Evolutionary conservation across 2,329 filamentous ascomycete species (phyloP), one percentile per base, ranked within the genome.

Genomic region (Fusarium robinianum): DNA sequence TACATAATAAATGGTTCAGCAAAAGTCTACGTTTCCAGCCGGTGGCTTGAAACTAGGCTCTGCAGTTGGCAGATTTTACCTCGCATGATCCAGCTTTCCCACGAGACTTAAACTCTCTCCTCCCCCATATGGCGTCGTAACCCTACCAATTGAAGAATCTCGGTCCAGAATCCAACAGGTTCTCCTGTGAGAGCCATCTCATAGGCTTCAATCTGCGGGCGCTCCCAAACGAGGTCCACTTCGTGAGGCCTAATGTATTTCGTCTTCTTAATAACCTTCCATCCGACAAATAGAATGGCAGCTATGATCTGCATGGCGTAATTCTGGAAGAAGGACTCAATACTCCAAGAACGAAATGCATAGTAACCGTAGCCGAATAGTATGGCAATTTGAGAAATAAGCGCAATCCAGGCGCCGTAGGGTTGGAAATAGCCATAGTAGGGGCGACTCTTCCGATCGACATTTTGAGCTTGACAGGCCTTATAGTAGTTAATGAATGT

Each of bases 181-280:
- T n/a, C n/a, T n/a, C n/a, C n/a, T n/a, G n/a, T n/a, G n/a, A n/a
- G n/a, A n/a, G 55, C 83, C 76, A n/a, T 66, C 60, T 80, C 78
- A 50, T 81, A 81, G 1, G 70, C 71, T 51, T 83, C 79, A 37
- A 83, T 78, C 16, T 70, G 59, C 16, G 77, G 78, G 16, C 73
- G 67, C 55, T 83, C 73, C 79, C 79, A 78, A 25, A 80, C 67
- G 7, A 84, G 69, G 57, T 84, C 80, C 4, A 74, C 72, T 54
- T 85, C 75, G 5, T 70, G 59, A 0, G 80, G 67, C 5, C 67
- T 67, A 12, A 82, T 69, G 25, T 77, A 67, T 44, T 72, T 73
- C 2, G 82, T 85, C 38, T 69, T 72, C 67, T 81, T 79, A 61
- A 81, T 11, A 3, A 85, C 4, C 67, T 87, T 87, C 79, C 80